Conservation (phyloP, 2,329 filamentous ascomycete species). For the Alternaria hordeiaustralica region DNA sequence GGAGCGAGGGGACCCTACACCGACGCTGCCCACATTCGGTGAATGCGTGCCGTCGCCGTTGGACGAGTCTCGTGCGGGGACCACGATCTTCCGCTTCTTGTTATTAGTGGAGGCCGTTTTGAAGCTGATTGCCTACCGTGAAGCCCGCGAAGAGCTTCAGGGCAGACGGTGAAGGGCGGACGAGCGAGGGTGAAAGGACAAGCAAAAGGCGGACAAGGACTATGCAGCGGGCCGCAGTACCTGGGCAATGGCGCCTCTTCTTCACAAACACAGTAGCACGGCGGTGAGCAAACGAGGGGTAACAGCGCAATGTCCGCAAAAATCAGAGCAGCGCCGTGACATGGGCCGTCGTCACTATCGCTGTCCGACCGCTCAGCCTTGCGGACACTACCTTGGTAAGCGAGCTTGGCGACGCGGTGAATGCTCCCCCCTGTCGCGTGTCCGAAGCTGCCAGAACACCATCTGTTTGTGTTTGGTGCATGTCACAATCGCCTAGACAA, state of each 20-base stretch:
- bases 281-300: slow-evolving; percentile 24
- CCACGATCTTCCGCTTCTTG: slow-evolving; percentile 57
- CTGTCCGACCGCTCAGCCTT: slow-evolving; percentile 21
- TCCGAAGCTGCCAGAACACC: not conserved
- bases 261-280: slow-evolving; percentile 8
- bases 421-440: slow-evolving; percentile 3
- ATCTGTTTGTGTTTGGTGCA: not conserved
- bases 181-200: not conserved
- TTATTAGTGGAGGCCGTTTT: slow-evolving; percentile 53
- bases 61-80: slow-evolving; percentile 31
- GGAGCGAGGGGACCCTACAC: slow-evolving; percentile 44
- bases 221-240: slow-evolving; percentile 17
- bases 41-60: slow-evolving; percentile 21
- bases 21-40: slow-evolving; percentile 42
- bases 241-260: slow-evolving; percentile 5
- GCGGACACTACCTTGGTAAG: slow-evolving; percentile 18
- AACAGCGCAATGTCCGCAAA: slow-evolving; percentile 29
- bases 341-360: slow-evolving; percentile 24
- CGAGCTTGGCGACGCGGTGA: slow-evolving; percentile 22
- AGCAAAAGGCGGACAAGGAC: slow-evolving; percentile 4
- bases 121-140: slow-evolving; percentile 47
- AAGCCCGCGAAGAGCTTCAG: slow-evolving; percentile 48
- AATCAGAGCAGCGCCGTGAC: slow-evolving; percentile 30
- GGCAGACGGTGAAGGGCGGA: slow-evolving; percentile 29
- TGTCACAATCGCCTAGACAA: not conserved